Evolutionary conservation across 192 early-diverging fungal species (phyloP), one percentile per base, ranked within the genome.

Genomic region (Coemansia sp.): DNA sequence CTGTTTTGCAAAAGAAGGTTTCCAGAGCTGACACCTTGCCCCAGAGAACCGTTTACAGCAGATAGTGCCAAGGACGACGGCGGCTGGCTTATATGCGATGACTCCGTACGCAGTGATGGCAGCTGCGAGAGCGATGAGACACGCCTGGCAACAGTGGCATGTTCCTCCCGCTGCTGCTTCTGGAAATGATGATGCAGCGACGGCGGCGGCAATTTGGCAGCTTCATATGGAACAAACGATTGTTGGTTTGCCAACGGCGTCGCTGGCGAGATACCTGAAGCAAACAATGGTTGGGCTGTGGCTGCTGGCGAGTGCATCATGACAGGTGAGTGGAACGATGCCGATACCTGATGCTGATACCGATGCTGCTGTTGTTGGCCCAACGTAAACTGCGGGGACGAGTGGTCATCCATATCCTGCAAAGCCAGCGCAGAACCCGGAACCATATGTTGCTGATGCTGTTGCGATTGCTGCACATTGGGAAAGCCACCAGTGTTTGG

Each of bases 61-160:
- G 56, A 2, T 8, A 38, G 5, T n/a, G 56, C 30, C 33, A 38
- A 5, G 18, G 56, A 58, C 33, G 33, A 35, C 7, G 56, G 18
- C 4, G 26, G 33, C 16, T 30, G 56, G 8, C 46, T 33, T 10
- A 36, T 12, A 34, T 63, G 64, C 18, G 62, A 58, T 7, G 60
- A 61, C n/a, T 66, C 62, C 0, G 69, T 20, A 21, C 65, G 64
- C 20, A 76, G 63, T 18, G 64, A 65, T 20, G 79, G 74, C 35
- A 82, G 68, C 48, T 82, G 79, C 16, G 79, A 76, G 1, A 82
- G 71, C 45, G 79, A 82, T 4, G 79, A 57, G 0, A 82, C 79
- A 4, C 79, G 74, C 6, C 79, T 69, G 20, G 79, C 74, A 36
- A 73, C 68, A 48, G 56, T 73, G 36, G 38, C 26, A 0, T 75